A percentile compares a stretch with the other conserved stretches of the same genome.
Conservation (phyloP, 2,329 filamentous ascomycete genomes). For the Colletotrichum eleusines region DNA sequence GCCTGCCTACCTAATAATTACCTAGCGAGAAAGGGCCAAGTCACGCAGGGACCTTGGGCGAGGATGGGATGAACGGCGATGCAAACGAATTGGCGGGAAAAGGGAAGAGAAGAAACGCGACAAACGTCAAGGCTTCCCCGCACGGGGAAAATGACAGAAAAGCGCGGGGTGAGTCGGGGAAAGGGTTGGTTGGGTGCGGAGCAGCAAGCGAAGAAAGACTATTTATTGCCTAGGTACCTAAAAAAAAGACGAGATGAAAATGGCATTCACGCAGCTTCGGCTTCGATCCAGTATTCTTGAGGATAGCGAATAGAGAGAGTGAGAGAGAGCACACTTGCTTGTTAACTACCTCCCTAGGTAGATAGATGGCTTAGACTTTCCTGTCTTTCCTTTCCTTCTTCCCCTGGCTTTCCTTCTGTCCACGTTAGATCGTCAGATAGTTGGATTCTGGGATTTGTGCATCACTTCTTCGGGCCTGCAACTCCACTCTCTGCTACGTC, state of each 20-base stretch:
- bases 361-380: not conserved
- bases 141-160: conserved; percentile 3
- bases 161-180: conserved; percentile 29
- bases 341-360: too few species aligned
- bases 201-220: not conserved
- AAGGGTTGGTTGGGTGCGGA: not conserved
- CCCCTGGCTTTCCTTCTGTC: not conserved
- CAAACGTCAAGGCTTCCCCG: conserved; percentile 16
- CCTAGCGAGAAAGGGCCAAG: not conserved
- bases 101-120: not conserved
- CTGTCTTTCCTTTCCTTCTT: not conserved
- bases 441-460: not conserved
- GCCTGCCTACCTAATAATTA: too few species aligned
- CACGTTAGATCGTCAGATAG: not conserved
- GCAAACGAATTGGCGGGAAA: not conserved
- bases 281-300: conserved; percentile 11
- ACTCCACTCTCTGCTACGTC: not conserved
- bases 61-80: not conserved
- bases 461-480: not conserved
- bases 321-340: too few species aligned
- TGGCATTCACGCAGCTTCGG: not conserved
- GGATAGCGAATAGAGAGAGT: too few species aligned
- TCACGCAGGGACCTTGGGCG: not conserved
- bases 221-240: too few species aligned
- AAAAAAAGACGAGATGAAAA: not conserved